Base-by-base conservation (phyloP, 768 basidiomycete genomes). In the Flagelloscypha sp. region DNA sequence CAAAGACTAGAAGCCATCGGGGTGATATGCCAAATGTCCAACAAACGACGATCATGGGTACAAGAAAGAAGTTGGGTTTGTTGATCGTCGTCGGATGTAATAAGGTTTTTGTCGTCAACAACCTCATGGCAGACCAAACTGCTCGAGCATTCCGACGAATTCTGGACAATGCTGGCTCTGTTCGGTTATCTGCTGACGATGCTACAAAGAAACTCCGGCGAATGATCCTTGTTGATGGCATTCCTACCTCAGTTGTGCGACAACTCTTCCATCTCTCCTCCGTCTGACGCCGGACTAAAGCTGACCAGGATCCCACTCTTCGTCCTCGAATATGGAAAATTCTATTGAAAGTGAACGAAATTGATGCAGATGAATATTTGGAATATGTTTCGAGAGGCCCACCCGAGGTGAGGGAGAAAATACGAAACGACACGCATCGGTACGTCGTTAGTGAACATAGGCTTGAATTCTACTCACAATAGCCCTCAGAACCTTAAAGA, bases 391-490 rank as follows among this genome's bases (percentile, higher is more conserved):
- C 76, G 33, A 72, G 83, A 36, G 87, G 88, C 3, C 86, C 89
- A 34, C 90, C 87, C 48, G 76, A 84, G 51, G 86, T 90, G 35
- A 67, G 84, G 47, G 83, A 88, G 59, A 93, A 93, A 64, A 92
- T 98, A 40, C 71, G 89, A 50, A 98, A 98, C 49, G 93, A 98
- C 51, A 95, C 93, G 1, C 98, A 98, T 56, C 73, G 94, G 87
- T 87, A 49, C 38, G 55, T 47, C 13, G 25, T 35, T 19, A 32
- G 12, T 22, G 27, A 41, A n/a, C 21, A 11, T 27, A 21, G 7
- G 32, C 33, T 29, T 30, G 30, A 11, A 24, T 16, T 11, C 30
- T 7, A 19, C 41, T 48, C 24, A 48, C 28, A 9, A 23, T 22
- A 4, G 5, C 32, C 21, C 24, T 20, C 44, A 85, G 87, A 39